Base-by-base conservation (phyloP, 441 rosid species). In the Corymbia citriodora region DNA sequence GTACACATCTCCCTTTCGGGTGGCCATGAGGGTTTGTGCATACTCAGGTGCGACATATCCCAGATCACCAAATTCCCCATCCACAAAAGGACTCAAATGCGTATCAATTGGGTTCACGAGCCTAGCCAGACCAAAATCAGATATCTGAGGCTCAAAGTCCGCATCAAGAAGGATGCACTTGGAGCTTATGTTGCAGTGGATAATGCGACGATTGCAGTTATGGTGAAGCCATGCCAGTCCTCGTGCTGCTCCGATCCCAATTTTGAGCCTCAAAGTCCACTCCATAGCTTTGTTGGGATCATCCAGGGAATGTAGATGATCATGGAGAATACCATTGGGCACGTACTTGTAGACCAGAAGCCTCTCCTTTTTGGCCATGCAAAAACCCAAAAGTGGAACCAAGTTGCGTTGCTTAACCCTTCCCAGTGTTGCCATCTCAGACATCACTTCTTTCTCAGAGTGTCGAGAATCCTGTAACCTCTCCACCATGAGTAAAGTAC, bases 201-300 rank as follows among this genome's bases (percentile, higher is more conserved):
- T 93, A 87, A 98, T 96, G 63, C 99, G 97, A 40, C 98, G 98
- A 93, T 94, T 98, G 94, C 99, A 96, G 91, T 92, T 96, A 89
- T 98, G 99, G 90, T 98, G 99, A 87, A 98, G 98, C 99, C 99
- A 98, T 5, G 99, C 99, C 89, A 98, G 92, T 89, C 97, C 99
- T 94, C 90, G 95, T 2, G 99, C 98, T 15, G 98, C 95, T 65
- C 97, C 96, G 57, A 96, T 93, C 53, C 94, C 97, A 68, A 98
- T 94, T 93, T 95, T 97, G 92, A 97, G 96, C 96, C 99, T 95
- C 36, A 93, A 65, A 88, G 98, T 89, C 99, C 99, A 98, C 33
- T 94, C 98, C 96, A 97, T 85, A 21, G 93, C 92, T 91, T 93
- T 92, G 90, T 79, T 93, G 88, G 89, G 88, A 59, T 93, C 96